Evolutionary conservation across 2,329 filamentous ascomycete genomes (phyloP).

Genomic region (Fusarium pseudograminearum): DNA sequence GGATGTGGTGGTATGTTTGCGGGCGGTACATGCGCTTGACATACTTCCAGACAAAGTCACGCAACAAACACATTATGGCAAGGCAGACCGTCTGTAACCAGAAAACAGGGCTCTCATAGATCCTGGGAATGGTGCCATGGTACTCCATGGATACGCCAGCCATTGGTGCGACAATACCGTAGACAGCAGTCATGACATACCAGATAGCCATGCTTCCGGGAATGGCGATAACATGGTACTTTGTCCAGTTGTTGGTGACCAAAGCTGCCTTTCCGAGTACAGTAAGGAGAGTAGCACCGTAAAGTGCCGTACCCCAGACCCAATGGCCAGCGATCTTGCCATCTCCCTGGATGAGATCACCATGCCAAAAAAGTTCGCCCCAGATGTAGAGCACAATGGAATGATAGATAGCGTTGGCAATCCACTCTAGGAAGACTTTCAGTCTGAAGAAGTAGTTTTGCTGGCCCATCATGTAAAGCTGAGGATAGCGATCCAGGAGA

Average conservation of each 20-base stretch:
- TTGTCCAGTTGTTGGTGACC: conserved; percentile 98
- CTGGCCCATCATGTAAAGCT: conserved; percentile 93
- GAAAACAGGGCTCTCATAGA: conserved; percentile 87
- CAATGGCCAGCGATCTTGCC: conserved; percentile 91
- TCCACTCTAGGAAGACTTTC: conserved; percentile 93
- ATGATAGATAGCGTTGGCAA: conserved; percentile 94
- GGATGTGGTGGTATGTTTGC: conserved; percentile 96
- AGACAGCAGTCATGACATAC: conserved; percentile 89
- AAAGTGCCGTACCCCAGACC: conserved; percentile 97
- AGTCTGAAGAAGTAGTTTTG: conserved; percentile 93
- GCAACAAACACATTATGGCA: conserved; percentile 82
- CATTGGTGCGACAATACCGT: conserved; percentile 87
- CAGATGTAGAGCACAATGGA: conserved; percentile 93
- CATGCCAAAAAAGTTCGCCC: conserved; percentile 82
- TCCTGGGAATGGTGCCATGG: conserved; percentile 80
- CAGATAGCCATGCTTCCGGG: conserved; percentile 93
- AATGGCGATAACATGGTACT: conserved; percentile 95
- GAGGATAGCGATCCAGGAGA: conserved; percentile 92
- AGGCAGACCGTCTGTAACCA: conserved; percentile 90
- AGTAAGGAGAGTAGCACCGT: conserved; percentile 92
- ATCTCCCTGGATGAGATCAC: conserved; percentile 81
- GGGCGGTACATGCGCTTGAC: conserved; percentile 97
- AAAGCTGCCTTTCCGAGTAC: conserved; percentile 95
- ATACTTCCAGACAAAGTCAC: conserved; percentile 98
- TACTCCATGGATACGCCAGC: conserved; percentile 86